Evolutionary conservation across 768 basidiomycete species (phyloP).

Genomic region (Pulveroboletus sp.): DNA sequence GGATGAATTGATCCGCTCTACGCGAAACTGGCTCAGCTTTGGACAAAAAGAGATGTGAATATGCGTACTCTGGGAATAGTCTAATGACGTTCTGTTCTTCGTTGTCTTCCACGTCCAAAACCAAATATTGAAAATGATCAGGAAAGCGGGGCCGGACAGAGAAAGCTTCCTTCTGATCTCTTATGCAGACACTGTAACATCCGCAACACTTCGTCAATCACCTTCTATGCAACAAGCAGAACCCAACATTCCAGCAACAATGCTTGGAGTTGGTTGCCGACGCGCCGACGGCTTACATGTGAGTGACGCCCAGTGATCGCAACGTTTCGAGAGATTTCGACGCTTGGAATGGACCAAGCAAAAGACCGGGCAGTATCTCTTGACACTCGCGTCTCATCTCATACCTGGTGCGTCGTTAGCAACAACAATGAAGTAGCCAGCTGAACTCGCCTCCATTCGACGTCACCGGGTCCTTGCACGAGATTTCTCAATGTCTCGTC

Average conservation of each 20-base stretch:
- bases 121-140: slow-evolving; percentile 72
- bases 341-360: slow-evolving; percentile 85
- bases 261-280: neutral
- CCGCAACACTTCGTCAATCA: no score
- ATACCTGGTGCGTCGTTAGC: slow-evolving; percentile 50
- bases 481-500: slow-evolving; percentile 52
- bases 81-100: slow-evolving; percentile 95
- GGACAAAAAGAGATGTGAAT: neutral
- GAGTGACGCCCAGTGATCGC: slow-evolving; percentile 64
- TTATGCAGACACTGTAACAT: slow-evolving; percentile 71
- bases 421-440: slow-evolving; percentile 3
- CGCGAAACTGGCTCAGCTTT: neutral
- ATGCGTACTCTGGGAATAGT: slow-evolving; percentile 75
- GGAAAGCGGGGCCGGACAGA: slow-evolving; percentile 85
- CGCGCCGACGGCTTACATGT: slow-evolving; percentile 55
- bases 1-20: slow-evolving; percentile 78
- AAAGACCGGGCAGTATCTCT: slow-evolving; percentile 80
- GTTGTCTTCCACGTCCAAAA: slow-evolving; percentile 85
- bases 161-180: slow-evolving; percentile 87
- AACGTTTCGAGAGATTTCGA: slow-evolving; percentile 80
- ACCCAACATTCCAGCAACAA: neutral
- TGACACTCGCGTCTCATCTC: slow-evolving; percentile 97
- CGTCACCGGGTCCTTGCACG: slow-evolving; percentile 76
- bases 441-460: slow-evolving; percentile 73
- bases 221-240: neutral